These are phyloP conservation scores for Aspergillus versicolor DNA, from an alignment of 2,329 filamentous ascomycete genomes.

Conservation along the genomic window DNA sequence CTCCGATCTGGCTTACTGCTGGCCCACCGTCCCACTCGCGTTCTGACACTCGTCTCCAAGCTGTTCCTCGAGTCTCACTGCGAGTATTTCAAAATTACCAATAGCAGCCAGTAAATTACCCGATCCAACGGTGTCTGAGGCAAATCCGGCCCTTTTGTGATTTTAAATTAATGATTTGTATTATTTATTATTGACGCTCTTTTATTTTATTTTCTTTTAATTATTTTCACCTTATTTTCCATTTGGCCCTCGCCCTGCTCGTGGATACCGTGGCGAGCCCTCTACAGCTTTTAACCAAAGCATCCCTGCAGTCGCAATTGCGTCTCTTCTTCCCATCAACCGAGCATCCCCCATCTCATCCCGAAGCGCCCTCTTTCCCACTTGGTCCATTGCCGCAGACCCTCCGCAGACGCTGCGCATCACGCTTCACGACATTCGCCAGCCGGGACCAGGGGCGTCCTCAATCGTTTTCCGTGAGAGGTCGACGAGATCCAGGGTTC, in stretches of 20 bases:
- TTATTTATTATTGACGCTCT: background rate
- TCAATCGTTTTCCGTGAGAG: slow-evolving; percentile 19
- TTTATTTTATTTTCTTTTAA: background rate
- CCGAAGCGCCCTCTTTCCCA: slow-evolving; percentile 5
- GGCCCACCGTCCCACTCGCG: no score
- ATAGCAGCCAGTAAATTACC: background rate
- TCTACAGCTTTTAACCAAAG: background rate
- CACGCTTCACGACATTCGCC: slow-evolving; percentile 20
- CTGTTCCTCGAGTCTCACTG: background rate
- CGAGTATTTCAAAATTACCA: background rate
- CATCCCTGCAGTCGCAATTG: background rate
- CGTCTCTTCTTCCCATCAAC: background rate
- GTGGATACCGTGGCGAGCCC: background rate
- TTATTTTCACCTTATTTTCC: slow-evolving; percentile 8
- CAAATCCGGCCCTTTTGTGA: background rate
- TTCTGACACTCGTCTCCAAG: background rate
- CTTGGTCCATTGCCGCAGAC: slow-evolving; percentile 15
- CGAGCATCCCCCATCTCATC: background rate
- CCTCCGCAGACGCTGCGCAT: slow-evolving; percentile 17
- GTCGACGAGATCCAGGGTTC: slow-evolving; percentile 20
- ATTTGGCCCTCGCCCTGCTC: background rate
- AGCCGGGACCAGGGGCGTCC: slow-evolving; percentile 21
- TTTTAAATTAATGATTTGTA: background rate
- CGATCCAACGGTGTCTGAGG: background rate
- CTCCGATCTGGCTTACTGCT: background rate